A percentile compares a stretch with the other conserved stretches of the same genome.
phyloP scores from a whole-genome alignment of 1,139 yeast genomes.

The Saccharomyces uvarum region DNA sequence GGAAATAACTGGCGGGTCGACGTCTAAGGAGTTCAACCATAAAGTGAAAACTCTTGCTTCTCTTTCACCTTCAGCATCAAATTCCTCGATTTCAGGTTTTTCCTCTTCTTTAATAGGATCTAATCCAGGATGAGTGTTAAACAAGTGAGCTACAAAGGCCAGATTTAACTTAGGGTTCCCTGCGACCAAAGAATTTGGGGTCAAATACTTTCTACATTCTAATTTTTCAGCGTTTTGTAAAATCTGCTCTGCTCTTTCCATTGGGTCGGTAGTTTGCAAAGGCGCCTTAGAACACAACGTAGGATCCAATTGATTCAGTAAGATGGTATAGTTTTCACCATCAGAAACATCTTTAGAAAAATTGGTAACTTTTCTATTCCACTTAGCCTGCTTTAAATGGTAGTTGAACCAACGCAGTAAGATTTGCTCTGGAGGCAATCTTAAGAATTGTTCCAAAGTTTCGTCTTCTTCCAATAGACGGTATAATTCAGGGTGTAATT shows the following conservation, averaged over 20 bases:
- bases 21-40: conserved; percentile 95
- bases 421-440: conserved; percentile 96
- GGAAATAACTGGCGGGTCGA: conserved; percentile 86
- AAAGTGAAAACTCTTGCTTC: conserved; percentile 97
- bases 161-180: conserved; percentile 95
- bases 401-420: conserved; percentile 95
- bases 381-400: conserved; percentile 90
- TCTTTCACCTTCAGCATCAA: conserved; percentile 98
- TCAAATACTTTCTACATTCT: conserved; percentile 87
- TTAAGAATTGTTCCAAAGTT: conserved; percentile 89
- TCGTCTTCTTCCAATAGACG: conserved; percentile 93
- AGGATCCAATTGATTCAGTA: conserved; percentile 83
- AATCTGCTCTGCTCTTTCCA: conserved; percentile 80
- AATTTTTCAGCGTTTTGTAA: conserved; percentile 81
- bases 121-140: conserved; percentile 93
- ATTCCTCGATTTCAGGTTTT: conserved; percentile 79
- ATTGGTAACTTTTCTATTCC: conserved; percentile 77
- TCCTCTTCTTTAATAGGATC: conserved; percentile 93
- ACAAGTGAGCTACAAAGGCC: conserved; percentile 94
- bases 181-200: conserved; percentile 85
- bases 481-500: conserved; percentile 92
- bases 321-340: conserved; percentile 89
- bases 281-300: conserved; percentile 75
- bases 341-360: conserved; percentile 85
- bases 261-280: conserved; percentile 62